Evolutionary conservation across 2,329 filamentous ascomycete species (phyloP), one percentile per base, ranked within the genome.

Genomic region (Coniochaeta sp.): DNA sequence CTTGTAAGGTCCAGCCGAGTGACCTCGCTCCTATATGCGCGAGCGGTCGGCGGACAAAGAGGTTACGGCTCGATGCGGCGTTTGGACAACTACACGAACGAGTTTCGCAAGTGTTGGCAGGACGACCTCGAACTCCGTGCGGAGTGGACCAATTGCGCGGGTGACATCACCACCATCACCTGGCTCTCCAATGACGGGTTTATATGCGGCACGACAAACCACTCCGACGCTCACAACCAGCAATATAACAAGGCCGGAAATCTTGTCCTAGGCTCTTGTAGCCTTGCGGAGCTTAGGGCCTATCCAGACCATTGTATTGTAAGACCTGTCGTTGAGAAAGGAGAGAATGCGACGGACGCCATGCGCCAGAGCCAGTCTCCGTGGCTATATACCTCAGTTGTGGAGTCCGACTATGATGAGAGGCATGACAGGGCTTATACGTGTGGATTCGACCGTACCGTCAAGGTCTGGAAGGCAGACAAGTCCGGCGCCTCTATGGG

Each of bases 171-270:
- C 20, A 78, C 81, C 2, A 70, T 83, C 48, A 72, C 71, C 16
- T 86, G 82, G 82, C 68, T 79, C 0, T 77, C 77, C 0, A 60
- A 76, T 18, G 61, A 71, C n/a, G 67, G 68, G 14, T 80, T 85
- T 49, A 60, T 85, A n/a, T 83, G 80, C 55, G 82, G 82, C 30
- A 81, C 82, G 0, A 82, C 80, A 0, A 77, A 78, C 0, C 82
- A 85, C 63, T 84, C 80, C 0, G 82, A 85, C 57, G 66, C 71
- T 0, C 78, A 82, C 38, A 85, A 85, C 52, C 81, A 84, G 59
- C 81, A 85, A 55, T 85, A 86, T 60, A 86, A 86, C 57, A 83
- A 80, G 57, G 75, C 78, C 0, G 82, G 82, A 1, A 86, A 86
- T 57, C 63, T 86, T 9, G 66, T 81, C 1, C 64, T 85, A 1